These are phyloP conservation scores for Daldinia vernicosa DNA, from an alignment of 495 filamentous ascomycete genomes.

Conservation along the genomic window DNA sequence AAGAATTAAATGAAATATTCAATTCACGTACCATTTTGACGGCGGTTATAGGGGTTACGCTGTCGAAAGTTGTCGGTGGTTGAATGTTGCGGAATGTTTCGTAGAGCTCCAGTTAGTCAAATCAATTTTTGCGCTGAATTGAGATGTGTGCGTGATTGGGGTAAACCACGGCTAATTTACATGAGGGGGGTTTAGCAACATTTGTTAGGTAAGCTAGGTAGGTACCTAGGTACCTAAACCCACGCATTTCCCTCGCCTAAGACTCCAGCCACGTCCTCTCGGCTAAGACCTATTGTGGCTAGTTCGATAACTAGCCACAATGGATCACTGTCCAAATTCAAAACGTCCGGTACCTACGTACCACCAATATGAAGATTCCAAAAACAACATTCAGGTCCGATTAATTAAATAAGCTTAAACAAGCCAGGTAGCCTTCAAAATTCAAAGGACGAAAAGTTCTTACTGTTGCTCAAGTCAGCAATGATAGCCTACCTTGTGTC, in stretches of 20 bases:
- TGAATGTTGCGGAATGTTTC: constrained; percentile 25
- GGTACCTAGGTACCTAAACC: neutral
- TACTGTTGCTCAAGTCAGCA: neutral
- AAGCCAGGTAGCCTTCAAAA: too few species aligned
- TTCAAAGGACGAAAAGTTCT: neutral
- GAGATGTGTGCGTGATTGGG: constrained; percentile 41
- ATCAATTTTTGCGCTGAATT: constrained; percentile 38
- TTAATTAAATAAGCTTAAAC: too few species aligned
- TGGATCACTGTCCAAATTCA: neutral
- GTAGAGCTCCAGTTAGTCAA: constrained; percentile 25
- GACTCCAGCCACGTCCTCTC: neutral
- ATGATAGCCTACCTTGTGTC: neutral
- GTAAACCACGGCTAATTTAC: constrained; percentile 37
- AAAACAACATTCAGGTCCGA: neutral
- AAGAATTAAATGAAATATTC: constrained; percentile 11
- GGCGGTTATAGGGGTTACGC: constrained; percentile 25
- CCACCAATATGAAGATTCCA: neutral
- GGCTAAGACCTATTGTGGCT: neutral
- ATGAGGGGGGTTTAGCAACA: constrained; percentile 3
- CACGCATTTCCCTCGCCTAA: neutral
- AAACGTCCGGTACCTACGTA: neutral
- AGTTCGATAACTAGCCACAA: neutral
- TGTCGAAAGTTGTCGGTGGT: constrained; percentile 35
- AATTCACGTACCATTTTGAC: constrained; percentile 43
- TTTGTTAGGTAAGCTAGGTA: constrained; percentile 3